Evolutionary conservation across 495 filamentous ascomycete genomes (phyloP), one percentile per base, ranked within the genome.

Genomic region (Aspergillus affinis): DNA sequence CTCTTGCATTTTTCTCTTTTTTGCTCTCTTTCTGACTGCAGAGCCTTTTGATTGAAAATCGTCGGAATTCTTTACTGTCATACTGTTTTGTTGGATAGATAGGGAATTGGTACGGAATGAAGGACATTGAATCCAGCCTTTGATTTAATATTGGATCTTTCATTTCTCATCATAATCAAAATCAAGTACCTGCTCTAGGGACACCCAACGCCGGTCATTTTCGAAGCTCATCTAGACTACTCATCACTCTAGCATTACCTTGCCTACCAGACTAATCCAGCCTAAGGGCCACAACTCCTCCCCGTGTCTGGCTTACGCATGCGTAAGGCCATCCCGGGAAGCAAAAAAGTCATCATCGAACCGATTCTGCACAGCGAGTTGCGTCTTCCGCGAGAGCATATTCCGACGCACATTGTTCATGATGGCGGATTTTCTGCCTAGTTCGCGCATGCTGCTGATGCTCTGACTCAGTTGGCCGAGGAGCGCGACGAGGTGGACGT

Each of bases 401-500:
- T 41, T 65, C 45, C 75, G 65, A 54, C 76, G 79, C 51, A 74
- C 77, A 20, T 69, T 61, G 51, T 90, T 86, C 21, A 93, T 72
- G 18, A 88, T 76, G 8, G 76, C 76, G 58, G 87, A 88, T 69
- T 91, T 93, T 66, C 82, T 84, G n/a, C 90, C 88, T 13, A 90
- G 72, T 47, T 89, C 86, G 41, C 86, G 78, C 21, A 88, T 82
- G 48, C 86, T 82, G 64, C 82, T 84, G 21, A 90, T 75, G 58
- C 84, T 88, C 55, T 85, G 75, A 26, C 89, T 83, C 29, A 96
- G 75, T 49, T 81, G 77, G 41, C 89, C 84, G 3, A 96, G 79
- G 4, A 97, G 70, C 8, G 83, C 79, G 51, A 93, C 81, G 0
- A 96, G 78, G 47, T 85, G 78, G 44, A 96, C 91, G 61, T 96